phyloP scores from a whole-genome alignment of 352 stramenopile species.

The Elongisporangium senticosum region DNA sequence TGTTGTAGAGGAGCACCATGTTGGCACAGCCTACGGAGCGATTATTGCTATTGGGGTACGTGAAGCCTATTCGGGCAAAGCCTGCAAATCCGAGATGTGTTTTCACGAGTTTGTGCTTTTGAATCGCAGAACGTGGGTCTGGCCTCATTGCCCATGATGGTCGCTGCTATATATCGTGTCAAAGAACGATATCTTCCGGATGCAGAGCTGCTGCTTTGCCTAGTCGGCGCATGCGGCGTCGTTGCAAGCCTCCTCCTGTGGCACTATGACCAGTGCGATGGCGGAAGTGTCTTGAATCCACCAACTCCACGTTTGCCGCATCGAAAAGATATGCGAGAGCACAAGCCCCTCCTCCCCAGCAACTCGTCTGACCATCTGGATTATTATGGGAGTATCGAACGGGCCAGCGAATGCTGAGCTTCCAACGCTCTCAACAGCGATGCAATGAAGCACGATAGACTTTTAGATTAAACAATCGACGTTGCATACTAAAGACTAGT shows the following conservation, averaged over 20 bases:
- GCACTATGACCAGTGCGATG: neutral
- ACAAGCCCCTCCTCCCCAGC: neutral
- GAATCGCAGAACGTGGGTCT: constrained; percentile 34
- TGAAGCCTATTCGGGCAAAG: neutral
- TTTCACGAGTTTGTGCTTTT: neutral
- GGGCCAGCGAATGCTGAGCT: neutral
- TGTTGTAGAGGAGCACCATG: constrained; percentile 61
- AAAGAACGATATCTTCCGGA: constrained; percentile 32
- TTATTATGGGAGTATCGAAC: neutral
- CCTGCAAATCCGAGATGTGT: neutral
- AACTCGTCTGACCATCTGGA: neutral
- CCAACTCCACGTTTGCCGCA: neutral
- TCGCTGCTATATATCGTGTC: constrained; percentile 30
- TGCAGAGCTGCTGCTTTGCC: constrained; percentile 27
- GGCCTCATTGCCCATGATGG: constrained; percentile 29
- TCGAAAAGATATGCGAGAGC: neutral
- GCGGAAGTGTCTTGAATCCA: neutral
- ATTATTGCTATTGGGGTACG: constrained; percentile 60
- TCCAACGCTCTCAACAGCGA: too few relatives aligned
- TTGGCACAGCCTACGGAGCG: constrained; percentile 77
- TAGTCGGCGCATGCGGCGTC: constrained; percentile 14
- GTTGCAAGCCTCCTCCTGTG: constrained; percentile 7
- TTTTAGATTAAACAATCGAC: neutral
- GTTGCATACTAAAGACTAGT: neutral
- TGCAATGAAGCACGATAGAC: neutral